Evolutionary conservation across 2,329 filamentous ascomycete species (phyloP), one percentile per base, ranked within the genome.

Genomic region (Trichoderma brevicompactum): DNA sequence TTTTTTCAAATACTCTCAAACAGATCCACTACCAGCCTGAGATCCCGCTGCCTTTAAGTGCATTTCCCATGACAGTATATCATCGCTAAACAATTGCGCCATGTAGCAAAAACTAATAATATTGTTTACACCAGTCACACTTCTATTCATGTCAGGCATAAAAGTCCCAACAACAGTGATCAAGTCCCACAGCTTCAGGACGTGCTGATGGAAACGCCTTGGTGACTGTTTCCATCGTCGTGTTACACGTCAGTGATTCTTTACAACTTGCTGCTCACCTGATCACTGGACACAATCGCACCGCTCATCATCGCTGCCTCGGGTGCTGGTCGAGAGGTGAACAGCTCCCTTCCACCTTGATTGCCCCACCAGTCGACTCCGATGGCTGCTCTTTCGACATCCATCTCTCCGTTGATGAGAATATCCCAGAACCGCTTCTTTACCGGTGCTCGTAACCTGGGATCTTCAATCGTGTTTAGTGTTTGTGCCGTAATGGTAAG

Each of bases 321-420:
- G 53, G 23, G 67, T 15, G 12, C 68, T 68, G n/a, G 68, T 68
- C 71, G 69, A 66, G 67, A 58, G 70, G 83, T 67, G 7, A 86
- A 78, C 68, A 84, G 72, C 68, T 83, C 84, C 75, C 75, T 86
- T 79, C 78, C 85, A 7, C 84, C 84, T 41, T 77, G 77, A 12
- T 82, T 83, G 10, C 88, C 91, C 94, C 94, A 97, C 94, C 94
- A 97, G 2, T 87, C 86, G 17, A 96, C 90, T 55, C 90, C 92
- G 38, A 91, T 83, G 46, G 89, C 87, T 7, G 92, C 89, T 66
- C 92, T 85, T 74, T 96, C 91, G 28, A 96, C 89, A 76, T 97
- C 93, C 87, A 97, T 90, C 79, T 96, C 92, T 3, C 92, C 92
- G 70, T 85, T 88, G 46, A 89, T 89, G 9, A 97, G 78, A 2